Percentiles rank a stretch among this genome's conserved stretches.
These are phyloP conservation scores for Elsinoe perseae DNA, from an alignment of 2,329 filamentous ascomycete genomes.

Conservation along the genomic window DNA sequence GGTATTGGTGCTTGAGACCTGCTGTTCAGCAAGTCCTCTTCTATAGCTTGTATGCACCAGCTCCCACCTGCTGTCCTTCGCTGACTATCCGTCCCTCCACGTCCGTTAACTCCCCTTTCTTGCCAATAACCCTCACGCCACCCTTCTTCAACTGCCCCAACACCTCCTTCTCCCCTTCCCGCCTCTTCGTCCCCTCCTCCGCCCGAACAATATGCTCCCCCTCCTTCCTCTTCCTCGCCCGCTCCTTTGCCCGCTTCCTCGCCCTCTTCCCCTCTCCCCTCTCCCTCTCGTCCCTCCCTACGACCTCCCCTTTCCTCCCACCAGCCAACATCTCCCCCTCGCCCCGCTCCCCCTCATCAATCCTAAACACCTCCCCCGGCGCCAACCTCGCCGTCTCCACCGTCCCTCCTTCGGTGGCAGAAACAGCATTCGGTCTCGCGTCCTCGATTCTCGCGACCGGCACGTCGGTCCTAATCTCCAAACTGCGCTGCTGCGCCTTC, in stretches of 20 bases:
- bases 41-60: constrained; percentile 20
- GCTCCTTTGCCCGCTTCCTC: constrained; percentile 60
- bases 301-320: constrained; percentile 63
- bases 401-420: constrained; percentile 63
- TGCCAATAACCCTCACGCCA: constrained; percentile 84
- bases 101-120: constrained; percentile 77
- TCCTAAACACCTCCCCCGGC: constrained; percentile 87
- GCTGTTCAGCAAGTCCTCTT: background rate
- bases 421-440: constrained; percentile 74
- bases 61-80: constrained; percentile 17
- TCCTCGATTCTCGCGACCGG: constrained; percentile 94
- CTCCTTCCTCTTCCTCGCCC: constrained; percentile 73
- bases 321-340: constrained; percentile 61
- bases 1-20: background rate
- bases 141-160: constrained; percentile 69
- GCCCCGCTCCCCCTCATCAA: constrained; percentile 56
- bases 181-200: constrained; percentile 50
- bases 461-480: constrained; percentile 83
- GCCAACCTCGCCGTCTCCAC: constrained; percentile 66
- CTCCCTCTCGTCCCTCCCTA: constrained; percentile 78
- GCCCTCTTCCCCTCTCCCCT: constrained; percentile 74
- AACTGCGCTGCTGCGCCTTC: constrained; percentile 68
- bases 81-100: constrained; percentile 69
- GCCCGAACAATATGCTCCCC: constrained; percentile 44
- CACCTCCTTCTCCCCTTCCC: constrained; percentile 49